Base-by-base conservation (phyloP, 352 stramenopile species). In the Phytophthora sp. region DNA sequence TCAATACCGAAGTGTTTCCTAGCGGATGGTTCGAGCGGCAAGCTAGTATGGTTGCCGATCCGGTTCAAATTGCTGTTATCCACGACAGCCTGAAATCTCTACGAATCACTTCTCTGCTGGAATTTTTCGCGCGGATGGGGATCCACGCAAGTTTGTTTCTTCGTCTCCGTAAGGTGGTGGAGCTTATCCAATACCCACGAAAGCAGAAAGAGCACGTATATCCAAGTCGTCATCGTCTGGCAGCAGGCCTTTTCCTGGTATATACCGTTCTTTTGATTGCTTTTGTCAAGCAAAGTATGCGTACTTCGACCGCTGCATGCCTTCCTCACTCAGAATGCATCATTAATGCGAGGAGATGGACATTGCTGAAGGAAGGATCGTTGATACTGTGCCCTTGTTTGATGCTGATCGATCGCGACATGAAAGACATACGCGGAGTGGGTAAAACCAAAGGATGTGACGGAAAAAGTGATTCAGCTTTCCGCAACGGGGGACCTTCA, bases 311-410 rank as follows among this genome's bases (percentile, higher is more conserved):
- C 1, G 0, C 49, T 0, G 60, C 51, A 0, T 84, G 72, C 11
- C 5, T 32, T 0, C 9, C 18, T 3, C 51, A 79, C 12, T 32
- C 53, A 1, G 60, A 82, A 20, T 87, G 77, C 27, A 42, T 56
- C 1, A 35, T 69, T 1, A 43, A 74, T 8, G 69, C 70, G 0
- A 44, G 71, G 15, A 46, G 70, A 27, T 79, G 70, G 67, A 69
- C 41, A 0, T 20, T 45, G 15, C 12, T 63, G 0, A 45, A 65
- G 5, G 46, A 32, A 5, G 39, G 44, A 10, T 67, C 41, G 0
- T 27, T 67, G 18, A 57, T 30, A 0, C 58, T 79, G 7, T 84
- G 75, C 21, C 75, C 73, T 5, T 87, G 78, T 18, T 39, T 87
- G 3, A 58, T 72, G 2, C 57, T 77, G 35, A 77, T 84, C 32